Percentiles rank a stretch among this genome's conserved stretches.
Evolutionary conservation across 106 monocot species (phyloP).

Genomic region (Allium cepa): DNA sequence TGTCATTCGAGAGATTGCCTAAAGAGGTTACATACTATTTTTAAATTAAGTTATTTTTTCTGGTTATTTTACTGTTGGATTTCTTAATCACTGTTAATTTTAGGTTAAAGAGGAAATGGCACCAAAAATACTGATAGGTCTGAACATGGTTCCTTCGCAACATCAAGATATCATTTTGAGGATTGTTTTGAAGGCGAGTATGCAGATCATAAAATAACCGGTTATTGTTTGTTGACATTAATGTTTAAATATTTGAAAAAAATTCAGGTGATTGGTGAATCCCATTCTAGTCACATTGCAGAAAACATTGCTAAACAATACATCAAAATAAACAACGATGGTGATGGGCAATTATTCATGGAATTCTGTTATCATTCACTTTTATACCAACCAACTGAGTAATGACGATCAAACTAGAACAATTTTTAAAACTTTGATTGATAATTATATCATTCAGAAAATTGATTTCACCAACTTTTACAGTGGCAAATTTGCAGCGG

Average conservation of each 20-base stretch:
- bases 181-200: conserved; percentile 56
- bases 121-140: conserved; percentile 55
- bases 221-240: too few species aligned
- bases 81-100: conserved; percentile 2
- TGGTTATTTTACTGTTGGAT: background rate
- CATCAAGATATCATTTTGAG: conserved; percentile 93
- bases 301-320: conserved; percentile 60
- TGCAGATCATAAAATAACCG: background rate
- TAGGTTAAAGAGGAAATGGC: conserved; percentile 70
- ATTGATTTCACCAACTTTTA: conserved; percentile 9
- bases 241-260: too few species aligned
- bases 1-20: conserved; percentile 82
- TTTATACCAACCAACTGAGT: conserved; percentile 78
- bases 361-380: conserved; percentile 83
- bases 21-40: conserved; percentile 31
- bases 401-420: conserved; percentile 10
- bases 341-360: conserved; percentile 58
- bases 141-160: conserved; percentile 48
- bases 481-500: conserved; percentile 59
- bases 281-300: conserved; percentile 54
- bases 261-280: conserved; percentile 75
- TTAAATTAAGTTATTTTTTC: conserved; percentile 4
- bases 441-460: background rate
- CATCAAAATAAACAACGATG: conserved; percentile 21
- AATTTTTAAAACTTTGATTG: conserved; percentile 5